Evolutionary conservation across 495 filamentous ascomycete species (phyloP).

Genomic region (Pseudomonodictys pantanalensis): DNA sequence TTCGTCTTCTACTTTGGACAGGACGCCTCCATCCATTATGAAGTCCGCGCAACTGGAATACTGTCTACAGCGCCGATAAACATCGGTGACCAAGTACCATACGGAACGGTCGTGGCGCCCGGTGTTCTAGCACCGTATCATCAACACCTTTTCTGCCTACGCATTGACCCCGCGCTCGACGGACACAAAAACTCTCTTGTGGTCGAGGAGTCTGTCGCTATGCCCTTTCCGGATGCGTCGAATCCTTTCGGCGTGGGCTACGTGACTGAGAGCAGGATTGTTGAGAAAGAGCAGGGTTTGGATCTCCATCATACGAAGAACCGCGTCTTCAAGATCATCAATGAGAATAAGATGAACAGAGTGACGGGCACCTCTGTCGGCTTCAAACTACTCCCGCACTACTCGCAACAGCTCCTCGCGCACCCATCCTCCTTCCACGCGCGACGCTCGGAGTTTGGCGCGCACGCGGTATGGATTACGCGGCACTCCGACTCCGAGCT

Average conservation of each 20-base stretch:
- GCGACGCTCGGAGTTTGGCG: constrained; percentile 31
- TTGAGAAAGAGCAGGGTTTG: constrained; percentile 21
- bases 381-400: constrained; percentile 36
- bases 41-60: constrained; percentile 36
- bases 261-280: constrained; percentile 7
- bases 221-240: constrained; percentile 13
- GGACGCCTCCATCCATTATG: constrained; percentile 33
- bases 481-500: constrained; percentile 32
- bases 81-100: constrained; percentile 27
- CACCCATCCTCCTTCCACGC: constrained; percentile 17
- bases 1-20: constrained; percentile 36
- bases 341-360: constrained; percentile 26
- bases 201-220: constrained; percentile 30
- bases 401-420: constrained; percentile 32
- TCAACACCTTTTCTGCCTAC: constrained; percentile 38
- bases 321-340: constrained; percentile 37
- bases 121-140: constrained; percentile 36
- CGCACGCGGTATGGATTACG: constrained; percentile 37
- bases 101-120: constrained; percentile 31
- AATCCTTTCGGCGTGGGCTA: constrained; percentile 35
- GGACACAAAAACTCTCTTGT: constrained; percentile 29
- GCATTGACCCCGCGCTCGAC: constrained; percentile 36
- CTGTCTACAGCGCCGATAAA: constrained; percentile 32
- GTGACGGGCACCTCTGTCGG: constrained; percentile 34
- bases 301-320: constrained; percentile 26